Percentiles rank a stretch among this genome's conserved stretches.
phyloP scores from a whole-genome alignment of 73 alveolate species.

The Paramecium tetraurelia region DNA sequence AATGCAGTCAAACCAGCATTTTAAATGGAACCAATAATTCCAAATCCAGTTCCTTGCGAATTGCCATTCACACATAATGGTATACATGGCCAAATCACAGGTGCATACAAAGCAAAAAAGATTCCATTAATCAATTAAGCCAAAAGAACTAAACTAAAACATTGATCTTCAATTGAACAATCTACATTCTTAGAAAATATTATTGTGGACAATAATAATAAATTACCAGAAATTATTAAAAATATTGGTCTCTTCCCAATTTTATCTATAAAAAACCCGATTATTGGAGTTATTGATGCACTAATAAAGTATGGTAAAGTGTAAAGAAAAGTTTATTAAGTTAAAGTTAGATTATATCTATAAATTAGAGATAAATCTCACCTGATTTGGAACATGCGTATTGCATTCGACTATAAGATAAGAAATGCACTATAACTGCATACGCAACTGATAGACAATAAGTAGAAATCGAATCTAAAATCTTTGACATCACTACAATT shows the following conservation, averaged over 20 bases:
- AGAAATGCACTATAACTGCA: neutral
- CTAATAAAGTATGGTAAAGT: neutral
- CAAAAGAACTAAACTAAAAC: neutral
- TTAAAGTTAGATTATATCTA: neutral
- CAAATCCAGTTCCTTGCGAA: neutral
- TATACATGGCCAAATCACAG: slow-evolving; percentile 2
- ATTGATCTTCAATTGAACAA: neutral
- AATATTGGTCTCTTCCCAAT: neutral
- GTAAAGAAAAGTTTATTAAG: neutral
- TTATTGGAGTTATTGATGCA: neutral
- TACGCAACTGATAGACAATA: neutral
- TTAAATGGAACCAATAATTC: neutral
- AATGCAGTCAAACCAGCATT: neutral
- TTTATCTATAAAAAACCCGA: neutral
- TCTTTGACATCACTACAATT: neutral
- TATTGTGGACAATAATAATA: neutral
- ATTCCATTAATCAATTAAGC: neutral
- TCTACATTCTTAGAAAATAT: neutral
- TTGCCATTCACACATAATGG: neutral
- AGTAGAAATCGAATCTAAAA: neutral
- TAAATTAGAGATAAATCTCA: neutral
- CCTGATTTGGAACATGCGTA: neutral
- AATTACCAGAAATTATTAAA: neutral
- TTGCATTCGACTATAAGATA: neutral
- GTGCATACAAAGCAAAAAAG: neutral